phyloP scores from a whole-genome alignment of 1,284 basidiomycete genomes.

The Volvariella volvacea region DNA sequence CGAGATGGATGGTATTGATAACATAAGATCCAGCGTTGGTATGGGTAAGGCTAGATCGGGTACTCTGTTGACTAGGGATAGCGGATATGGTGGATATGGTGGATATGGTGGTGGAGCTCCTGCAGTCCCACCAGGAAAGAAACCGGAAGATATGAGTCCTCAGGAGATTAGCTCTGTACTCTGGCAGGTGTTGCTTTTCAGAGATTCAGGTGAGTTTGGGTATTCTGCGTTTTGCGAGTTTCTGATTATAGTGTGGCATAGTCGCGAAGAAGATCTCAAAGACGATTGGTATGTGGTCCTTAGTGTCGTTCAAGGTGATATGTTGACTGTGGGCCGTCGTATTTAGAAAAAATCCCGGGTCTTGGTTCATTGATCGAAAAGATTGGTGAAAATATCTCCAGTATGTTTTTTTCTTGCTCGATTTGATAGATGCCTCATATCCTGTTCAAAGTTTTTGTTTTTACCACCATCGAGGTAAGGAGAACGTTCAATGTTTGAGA shows the following conservation, averaged over 20 bases:
- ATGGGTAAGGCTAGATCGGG: constrained; percentile 22
- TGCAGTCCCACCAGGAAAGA: constrained; percentile 40
- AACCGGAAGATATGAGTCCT: constrained; percentile 78
- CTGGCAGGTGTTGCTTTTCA: constrained; percentile 84
- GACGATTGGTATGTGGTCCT: constrained; percentile 58
- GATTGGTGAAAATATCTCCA: constrained; percentile 69
- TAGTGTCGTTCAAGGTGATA: not conserved
- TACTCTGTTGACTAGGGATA: not conserved
- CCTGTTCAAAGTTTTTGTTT: constrained; percentile 58
- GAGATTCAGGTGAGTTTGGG: constrained; percentile 57
- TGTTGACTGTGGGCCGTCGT: constrained; percentile 2
- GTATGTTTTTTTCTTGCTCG: constrained; percentile 24
- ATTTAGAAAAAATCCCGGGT: constrained; percentile 63
- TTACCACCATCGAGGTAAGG: constrained; percentile 67
- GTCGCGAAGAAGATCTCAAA: constrained; percentile 82
- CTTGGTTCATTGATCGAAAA: constrained; percentile 73
- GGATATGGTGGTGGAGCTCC: constrained; percentile 1
- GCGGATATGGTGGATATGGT: not conserved
- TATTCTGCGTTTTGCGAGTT: constrained; percentile 5
- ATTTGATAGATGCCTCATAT: not conserved
- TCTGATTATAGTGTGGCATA: constrained; percentile 13
- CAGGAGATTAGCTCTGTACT: constrained; percentile 81
- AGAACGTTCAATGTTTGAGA: not conserved
- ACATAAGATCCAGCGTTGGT: constrained; percentile 54
- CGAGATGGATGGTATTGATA: constrained; percentile 73